Conservation (phyloP, 225 moss, liverwort and hornwort genomes). For the Sphagnum tenellum region DNA sequence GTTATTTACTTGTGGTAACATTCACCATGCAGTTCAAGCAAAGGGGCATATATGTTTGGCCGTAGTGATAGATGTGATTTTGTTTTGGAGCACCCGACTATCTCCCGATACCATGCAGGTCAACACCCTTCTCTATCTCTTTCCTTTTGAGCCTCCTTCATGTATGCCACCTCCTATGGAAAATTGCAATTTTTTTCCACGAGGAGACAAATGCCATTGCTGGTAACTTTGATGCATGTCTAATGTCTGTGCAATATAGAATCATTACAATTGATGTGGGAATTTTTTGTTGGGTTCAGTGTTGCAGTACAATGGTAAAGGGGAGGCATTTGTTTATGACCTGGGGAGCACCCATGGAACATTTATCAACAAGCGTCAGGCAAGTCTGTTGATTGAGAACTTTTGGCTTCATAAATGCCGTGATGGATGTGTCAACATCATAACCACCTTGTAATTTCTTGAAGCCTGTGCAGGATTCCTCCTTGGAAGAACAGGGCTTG, state of each 20-base stretch:
- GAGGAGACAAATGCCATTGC: neutral
- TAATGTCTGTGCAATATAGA: neutral
- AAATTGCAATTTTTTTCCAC: neutral
- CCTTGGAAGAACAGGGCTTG: too few species aligned
- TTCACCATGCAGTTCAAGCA: constrained; percentile 54
- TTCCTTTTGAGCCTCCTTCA: neutral
- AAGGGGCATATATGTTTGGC: constrained; percentile 96
- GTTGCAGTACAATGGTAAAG: constrained; percentile 74
- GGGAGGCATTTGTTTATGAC: constrained; percentile 77
- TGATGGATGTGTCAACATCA: too few species aligned
- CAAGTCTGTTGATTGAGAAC: neutral
- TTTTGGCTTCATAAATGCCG: too few species aligned
- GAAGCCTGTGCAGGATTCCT: too few species aligned
- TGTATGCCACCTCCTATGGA: neutral
- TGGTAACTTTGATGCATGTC: neutral
- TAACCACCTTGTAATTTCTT: too few species aligned
- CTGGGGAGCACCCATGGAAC: constrained; percentile 95
- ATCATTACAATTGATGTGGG: neutral
- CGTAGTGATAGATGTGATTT: constrained; percentile 94
- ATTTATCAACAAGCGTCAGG: constrained; percentile 86
- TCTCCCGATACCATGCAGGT: constrained; percentile 99
- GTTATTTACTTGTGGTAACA: neutral
- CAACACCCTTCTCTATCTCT: neutral
- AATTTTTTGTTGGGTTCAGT: constrained; percentile 31
- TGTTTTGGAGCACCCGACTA: constrained; percentile 81